Evolutionary conservation across 352 stramenopile species (phyloP), one percentile per base, ranked within the genome.

Genomic region (Pythium grandisporangium): DNA sequence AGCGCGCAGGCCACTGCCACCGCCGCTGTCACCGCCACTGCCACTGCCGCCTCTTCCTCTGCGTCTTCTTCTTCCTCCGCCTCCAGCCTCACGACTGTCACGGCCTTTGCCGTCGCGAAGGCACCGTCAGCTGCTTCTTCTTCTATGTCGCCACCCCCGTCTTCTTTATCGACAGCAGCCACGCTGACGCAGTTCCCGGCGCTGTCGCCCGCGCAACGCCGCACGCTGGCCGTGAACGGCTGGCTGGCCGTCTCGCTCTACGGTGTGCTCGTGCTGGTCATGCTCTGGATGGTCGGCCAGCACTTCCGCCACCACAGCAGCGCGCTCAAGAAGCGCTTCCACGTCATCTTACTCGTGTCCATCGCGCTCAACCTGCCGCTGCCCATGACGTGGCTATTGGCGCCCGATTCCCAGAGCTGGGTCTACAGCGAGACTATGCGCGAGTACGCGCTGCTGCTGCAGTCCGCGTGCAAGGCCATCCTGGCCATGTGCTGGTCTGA

Each of bases 401-500:
- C 54, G 43, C 77, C 80, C 6, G 62, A 65, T n/a, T 63, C 52
- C 36, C 56, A 82, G 51, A 60, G 37, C 33, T 93, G 80, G 80
- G 51, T 84, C 38, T 47, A 51, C 48, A 72, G 64, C 44, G 89
- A 87, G 53, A 32, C 84, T 21, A 59, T 80, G 46, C 68, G 66
- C 13, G 53, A 87, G 30, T 87, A 82, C 52, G 57, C 64, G 20
- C 50, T 87, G 46, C 49, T 90, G 45, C 56, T 89, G 17, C 70
- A 89, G 48, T 81, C 61, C 38, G 67, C 79, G 22, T 86, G 75
- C 64, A 88, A 91, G 51, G 85, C 72, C 19, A 85, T 88, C 48
- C 58, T 93, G 42, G 76, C 75, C 21, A 62, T 93, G 30, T 76
- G 61, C 40, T 93, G 80, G 80, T 73, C 75, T 32, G 71, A 80